Evolutionary conservation across 768 basidiomycete species (phyloP), one percentile per base, ranked within the genome.

Genomic region (Cyclocybe cylindracea): DNA sequence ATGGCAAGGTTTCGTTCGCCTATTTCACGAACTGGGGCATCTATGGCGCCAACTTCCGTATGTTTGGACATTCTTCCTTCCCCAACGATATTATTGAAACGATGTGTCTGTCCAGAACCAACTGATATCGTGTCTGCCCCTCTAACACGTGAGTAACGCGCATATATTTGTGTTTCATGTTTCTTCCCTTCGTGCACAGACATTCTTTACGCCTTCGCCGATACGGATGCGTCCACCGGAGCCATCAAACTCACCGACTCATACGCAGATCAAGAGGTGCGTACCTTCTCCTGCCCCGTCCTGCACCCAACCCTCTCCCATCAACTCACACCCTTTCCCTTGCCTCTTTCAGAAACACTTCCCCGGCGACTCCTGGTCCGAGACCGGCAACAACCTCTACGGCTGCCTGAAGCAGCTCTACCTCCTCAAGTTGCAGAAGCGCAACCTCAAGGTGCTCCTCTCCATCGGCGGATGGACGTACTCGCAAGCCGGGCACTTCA

Each of bases 161-260:
- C 29, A 36, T 16, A 8, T 36, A 14, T 6, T 7, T 29, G 46
- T 13, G 8, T 35, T 37, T 10, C 24, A 34, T 40, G 10, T 52
- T 24, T 46, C 16, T 39, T 42, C 29, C 10, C 37, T 31, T 10
- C n/a, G 4, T 7, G 13, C 44, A n/a, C 39, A 79, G 78, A 80
- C 53, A 81, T 92, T 60, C 70, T 90, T 13, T 92, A 92, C 59
- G 78, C 89, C 2, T 94, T 94, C 62, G 90, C 87, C 41, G 89
- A 92, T 65, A 79, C 85, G 35, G 78, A 81, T 48, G 65, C 83
- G 6, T 70, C 73, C 39, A 79, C 82, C 0, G 90, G 91, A 10
- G 64, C 70, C 13, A 86, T 91, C 57, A 69, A 65, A 10, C 74
- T 92, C 14, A 87, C 86, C 2, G 91, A 92, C 62, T 62, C 75